Evolutionary conservation across 768 basidiomycete genomes (phyloP), one percentile per base, ranked within the genome.

Genomic region (Tubosaeta sp.): DNA sequence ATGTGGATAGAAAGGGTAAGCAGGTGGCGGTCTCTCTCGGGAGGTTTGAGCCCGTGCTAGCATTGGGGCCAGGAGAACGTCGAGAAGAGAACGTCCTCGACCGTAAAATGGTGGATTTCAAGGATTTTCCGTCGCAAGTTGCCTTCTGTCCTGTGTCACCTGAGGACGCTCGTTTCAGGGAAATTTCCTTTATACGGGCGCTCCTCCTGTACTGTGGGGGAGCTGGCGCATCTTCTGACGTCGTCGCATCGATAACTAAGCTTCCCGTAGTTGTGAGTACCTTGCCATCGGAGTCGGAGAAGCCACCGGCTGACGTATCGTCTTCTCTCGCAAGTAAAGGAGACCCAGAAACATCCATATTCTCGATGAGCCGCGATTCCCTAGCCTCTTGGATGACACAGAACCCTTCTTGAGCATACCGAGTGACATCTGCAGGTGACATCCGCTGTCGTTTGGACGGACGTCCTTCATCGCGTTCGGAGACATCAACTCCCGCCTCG

Each of bases 341-440:
- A 4, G 66, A 67, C 5, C 52, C 64, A 2, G 66, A 67, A 8
- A 62, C 1, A 21, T 66, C 58, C 48, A 67, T 57, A 16, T 66
- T 47, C 53, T 67, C 65, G 22, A 67, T 46, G 30, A 67, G 51
- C 16, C 55, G 57, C 21, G 65, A 67, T 24, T 39, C 49, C 32
- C 39, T 40, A 7, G 11, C 38, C 3, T 39, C 55, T 27, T 36
- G 54, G 35, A 50, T 44, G 21, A 32, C n/a, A 4, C 19, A 5
- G 14, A 39, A 5, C 19, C 6, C 49, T 38, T 24, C 49, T 13
- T 41, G 44, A 1, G 40, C 36, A 30, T 44, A n/a, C 11, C 14
- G 32, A 42, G 27, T 16, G n/a, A 12, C n/a, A 10, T 43, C 29
- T 24, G 24, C 39, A 0, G 19, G n/a, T 11, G 51, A 60, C 4